Base-by-base conservation (phyloP, 1,139 yeast genomes). In the Candida pseudoviswanathii region DNA sequence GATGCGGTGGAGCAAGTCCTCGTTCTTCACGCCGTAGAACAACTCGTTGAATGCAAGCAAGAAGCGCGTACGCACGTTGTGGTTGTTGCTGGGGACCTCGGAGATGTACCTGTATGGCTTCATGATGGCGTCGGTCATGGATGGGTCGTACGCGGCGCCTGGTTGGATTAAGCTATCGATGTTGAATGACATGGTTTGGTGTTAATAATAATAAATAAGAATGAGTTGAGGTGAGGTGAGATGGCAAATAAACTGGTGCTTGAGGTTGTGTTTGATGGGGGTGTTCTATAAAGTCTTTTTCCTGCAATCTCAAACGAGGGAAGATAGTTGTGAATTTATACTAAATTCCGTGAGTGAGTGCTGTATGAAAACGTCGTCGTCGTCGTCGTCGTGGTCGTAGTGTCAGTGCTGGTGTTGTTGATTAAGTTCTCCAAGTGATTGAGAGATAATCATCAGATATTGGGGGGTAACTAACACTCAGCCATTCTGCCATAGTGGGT, bases 41-140 rank as follows among this genome's bases (percentile, higher is more conserved):
- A 64, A 51, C 36, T 64, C 63, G 54, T 71, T 70, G 55, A 71
- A 71, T 4, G 71, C 73, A 33, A 57, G 49, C 40, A 71, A 54
- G 52, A 71, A 69, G 11, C 58, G 53, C 43, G 58, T 50, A 34
- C 77, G 59, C 31, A 71, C 63, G 45, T 63, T 67, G 45, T 61
- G 57, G 49, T 71, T 71, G 53, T 66, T 69, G n/a, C 72, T 64
- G 5, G 76, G 75, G 4, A 69, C 59, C 11, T 55, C 54, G 29
- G 61, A 62, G 9, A 71, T 58, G 53, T 71, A 71, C 5, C 50
- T 55, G 48, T 65, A 71, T 1, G 77, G 76, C 30, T 57, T 60
- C 6, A 56, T 36, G 22, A 70, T 53, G 6, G 55, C 45, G 46
- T 50, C 51, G 21, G 39, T 30, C 5, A 26, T 3, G 2, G 10